Percentiles rank a stretch among this genome's conserved stretches.
Conservation (phyloP, 1,139 yeast genomes). For the Hanseniaspora uvarum region DNA sequence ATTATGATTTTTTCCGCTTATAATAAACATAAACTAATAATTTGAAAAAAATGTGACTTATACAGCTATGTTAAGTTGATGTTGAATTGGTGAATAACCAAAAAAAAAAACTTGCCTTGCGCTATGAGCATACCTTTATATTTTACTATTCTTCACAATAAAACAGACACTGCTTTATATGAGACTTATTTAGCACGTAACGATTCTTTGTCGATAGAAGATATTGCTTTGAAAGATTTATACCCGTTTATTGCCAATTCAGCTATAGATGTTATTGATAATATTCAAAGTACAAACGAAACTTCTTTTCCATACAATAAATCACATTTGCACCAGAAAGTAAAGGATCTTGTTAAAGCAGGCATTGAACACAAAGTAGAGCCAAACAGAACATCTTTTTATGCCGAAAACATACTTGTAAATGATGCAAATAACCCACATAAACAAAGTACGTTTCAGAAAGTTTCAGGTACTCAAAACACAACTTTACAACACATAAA, state of each 20-base stretch:
- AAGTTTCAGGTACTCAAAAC: background rate
- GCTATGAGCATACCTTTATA: slow-evolving; percentile 50
- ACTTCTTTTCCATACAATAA: background rate
- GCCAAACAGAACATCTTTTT: background rate
- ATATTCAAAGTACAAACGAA: slow-evolving; percentile 40
- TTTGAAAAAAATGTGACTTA: too few relatives aligned
- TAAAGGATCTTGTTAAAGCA: background rate
- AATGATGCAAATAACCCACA: background rate
- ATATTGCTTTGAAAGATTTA: slow-evolving; percentile 54
- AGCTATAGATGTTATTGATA: slow-evolving; percentile 80
- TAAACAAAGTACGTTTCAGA: background rate
- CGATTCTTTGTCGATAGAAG: slow-evolving; percentile 32
- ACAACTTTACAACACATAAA: slow-evolving; percentile 4
- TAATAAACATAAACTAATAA: too few relatives aligned
- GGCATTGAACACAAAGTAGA: background rate
- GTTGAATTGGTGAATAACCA: background rate
- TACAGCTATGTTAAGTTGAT: too few relatives aligned
- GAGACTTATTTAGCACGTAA: slow-evolving; percentile 58
- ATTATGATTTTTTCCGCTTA: background rate
- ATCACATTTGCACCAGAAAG: slow-evolving; percentile 13
- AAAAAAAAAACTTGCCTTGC: background rate
- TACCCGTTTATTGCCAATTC: slow-evolving; percentile 84
- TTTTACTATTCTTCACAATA: slow-evolving; percentile 75
- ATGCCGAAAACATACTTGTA: background rate
- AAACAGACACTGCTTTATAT: slow-evolving; percentile 69